Base-by-base conservation (phyloP, 768 basidiomycete species). In the Psilocybe tampanensis region DNA sequence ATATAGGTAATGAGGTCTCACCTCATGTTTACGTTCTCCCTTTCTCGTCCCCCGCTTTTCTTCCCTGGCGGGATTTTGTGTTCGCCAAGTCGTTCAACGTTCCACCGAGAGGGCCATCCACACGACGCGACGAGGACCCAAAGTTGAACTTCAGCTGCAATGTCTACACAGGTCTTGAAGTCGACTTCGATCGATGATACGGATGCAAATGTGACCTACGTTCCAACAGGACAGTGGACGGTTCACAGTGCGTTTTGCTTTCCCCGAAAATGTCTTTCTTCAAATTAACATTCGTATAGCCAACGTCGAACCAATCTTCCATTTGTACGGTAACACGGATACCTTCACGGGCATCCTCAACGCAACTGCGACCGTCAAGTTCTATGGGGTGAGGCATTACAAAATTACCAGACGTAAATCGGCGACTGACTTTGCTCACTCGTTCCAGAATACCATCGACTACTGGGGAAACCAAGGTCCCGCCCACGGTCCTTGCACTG, bases 401-500 rank as follows among this genome's bases (percentile, higher is more conserved):
- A 15, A 22, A 3, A 8, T 22, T 21, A n/a, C 13, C 8, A 21
- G 24, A 17, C 17, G 15, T 13, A 12, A 1, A 15, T 18, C 2
- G 15, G 36, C 18, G 23, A 13, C 5, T 26, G 12, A 52, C 15
- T 21, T 18, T 41, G 17, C 19, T 22, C 23, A 2, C 23, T 17
- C 9, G 29, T 9, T 29, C 9, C 22, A 52, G 50, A 26, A 52
- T 29, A 24, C 50, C 3, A 42, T 52, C 15, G 50, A 52, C 13
- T 52, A 52, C 36, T 52, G 50, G 50, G 50, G 50, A 8, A 52
- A 52, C 50, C 36, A 39, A 12, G 50, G 50, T 11, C 50, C 50
- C 4, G 36, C 36, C 39, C 50, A 52, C 12, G 50, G 50, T 6
- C 50, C 50, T 5, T 52, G 50, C 23, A 23, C 24, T 7, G 26